phyloP scores from a whole-genome alignment of 2,329 filamentous ascomycete genomes.

The Calonectria leucothoes region DNA sequence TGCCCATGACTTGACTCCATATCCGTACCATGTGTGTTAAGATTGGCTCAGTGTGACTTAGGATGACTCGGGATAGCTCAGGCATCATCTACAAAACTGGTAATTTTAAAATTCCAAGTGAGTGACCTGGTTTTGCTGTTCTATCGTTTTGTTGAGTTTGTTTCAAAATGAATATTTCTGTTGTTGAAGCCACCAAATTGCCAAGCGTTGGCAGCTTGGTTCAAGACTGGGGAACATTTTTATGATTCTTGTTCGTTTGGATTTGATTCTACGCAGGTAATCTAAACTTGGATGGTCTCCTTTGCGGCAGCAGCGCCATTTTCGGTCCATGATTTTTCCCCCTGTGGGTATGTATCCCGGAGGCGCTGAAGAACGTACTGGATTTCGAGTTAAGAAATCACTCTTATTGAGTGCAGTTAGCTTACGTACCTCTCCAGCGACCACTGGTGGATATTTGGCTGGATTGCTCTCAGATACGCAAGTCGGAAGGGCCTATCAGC shows the following conservation, averaged over 20 bases:
- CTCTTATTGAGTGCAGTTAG: neutral
- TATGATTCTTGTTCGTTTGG: neutral
- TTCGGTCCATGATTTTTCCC: neutral
- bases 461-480: constrained; percentile 1
- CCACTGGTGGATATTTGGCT: neutral
- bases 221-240: neutral
- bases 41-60: too few species aligned
- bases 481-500: neutral
- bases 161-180: neutral
- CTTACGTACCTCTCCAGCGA: neutral
- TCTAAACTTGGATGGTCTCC: neutral
- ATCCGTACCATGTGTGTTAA: too few species aligned
- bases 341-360: neutral
- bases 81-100: too few species aligned
- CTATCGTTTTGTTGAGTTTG: neutral
- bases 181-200: neutral
- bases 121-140: too few species aligned
- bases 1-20: too few species aligned
- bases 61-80: too few species aligned
- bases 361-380: neutral
- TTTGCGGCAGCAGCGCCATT: neutral
- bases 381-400: neutral
- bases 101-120: too few species aligned
- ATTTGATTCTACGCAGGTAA: neutral
- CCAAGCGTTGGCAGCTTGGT: neutral